Evolutionary conservation across 2,329 filamentous ascomycete genomes (phyloP).

Genomic region (Colletotrichum nymphaeae): DNA sequence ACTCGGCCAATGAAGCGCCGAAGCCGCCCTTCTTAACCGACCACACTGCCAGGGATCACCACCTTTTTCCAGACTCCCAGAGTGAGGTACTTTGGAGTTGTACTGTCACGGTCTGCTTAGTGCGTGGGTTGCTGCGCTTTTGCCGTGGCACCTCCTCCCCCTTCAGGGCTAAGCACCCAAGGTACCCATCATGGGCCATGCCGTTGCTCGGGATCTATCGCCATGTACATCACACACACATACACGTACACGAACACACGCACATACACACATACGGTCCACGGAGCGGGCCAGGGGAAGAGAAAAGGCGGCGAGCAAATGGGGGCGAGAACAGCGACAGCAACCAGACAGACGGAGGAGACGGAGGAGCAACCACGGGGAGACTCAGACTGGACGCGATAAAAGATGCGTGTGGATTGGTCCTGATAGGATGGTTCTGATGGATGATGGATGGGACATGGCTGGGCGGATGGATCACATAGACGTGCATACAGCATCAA

Average conservation of each 20-base stretch:
- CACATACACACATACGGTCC: neutral
- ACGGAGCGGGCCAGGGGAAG: neutral
- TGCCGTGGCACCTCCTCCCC: slow-evolving; percentile 20
- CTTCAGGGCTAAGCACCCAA: neutral
- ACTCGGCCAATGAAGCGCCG: slow-evolving; percentile 22
- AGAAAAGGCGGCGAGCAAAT: neutral
- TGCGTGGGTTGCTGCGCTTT: slow-evolving; percentile 2
- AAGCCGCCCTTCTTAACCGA: neutral
- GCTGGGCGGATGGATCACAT: slow-evolving; percentile 20
- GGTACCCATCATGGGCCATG: neutral
- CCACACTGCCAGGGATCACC: slow-evolving; percentile 18
- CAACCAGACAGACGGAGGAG: neutral
- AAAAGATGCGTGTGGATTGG: slow-evolving; percentile 5
- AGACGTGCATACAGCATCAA: slow-evolving; percentile 20
- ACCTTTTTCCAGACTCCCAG: neutral
- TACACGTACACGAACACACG: neutral
- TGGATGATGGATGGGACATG: neutral
- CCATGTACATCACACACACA: neutral
- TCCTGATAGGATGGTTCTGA: slow-evolving; percentile 10
- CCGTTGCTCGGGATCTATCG: slow-evolving; percentile 1
- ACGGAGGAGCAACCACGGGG: slow-evolving; percentile 5
- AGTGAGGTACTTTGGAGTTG: neutral
- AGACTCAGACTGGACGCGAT: neutral
- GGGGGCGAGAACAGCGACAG: neutral
- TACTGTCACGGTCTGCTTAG: too few relatives aligned